Evolutionary conservation across 75 land plant species (phyloP), one percentile per base, ranked within the genome.

Genomic region (Cunninghamia lanceolata): DNA sequence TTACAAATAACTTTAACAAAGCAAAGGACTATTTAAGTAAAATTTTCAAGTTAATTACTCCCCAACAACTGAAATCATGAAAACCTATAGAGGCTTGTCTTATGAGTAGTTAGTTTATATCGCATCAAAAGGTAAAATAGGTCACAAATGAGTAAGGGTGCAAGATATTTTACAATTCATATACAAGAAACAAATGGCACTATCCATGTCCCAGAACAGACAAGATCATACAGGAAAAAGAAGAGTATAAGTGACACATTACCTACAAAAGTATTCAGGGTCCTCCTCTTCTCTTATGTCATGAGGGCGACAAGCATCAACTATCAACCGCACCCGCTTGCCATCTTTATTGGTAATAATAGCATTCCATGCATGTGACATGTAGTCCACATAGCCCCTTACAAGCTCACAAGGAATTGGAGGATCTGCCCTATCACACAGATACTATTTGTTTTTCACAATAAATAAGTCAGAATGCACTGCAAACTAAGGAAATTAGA

Each of bases 291-390:
- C 97, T 70, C 99, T 82, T 74, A 95, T 98, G 75, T 98, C 97
- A 85, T 91, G 87, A 39, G 99, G 99, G 89, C 88, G 92, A 85
- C 99, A 98, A 46, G 96, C 91, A 94, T 98, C 99, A 46, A 98
- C 99, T 71, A 96, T 39, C 94, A 94, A 93, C 38, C 99, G 93
- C 46, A 91, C 89, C 86, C 87, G 90, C 63, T 85, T 81, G 81
- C 88, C 88, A 43, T 87, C 89, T 86, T 82, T 92, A 83, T 89
- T 91, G 15, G 94, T 82, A 38, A 92, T 85, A 89, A 98, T 82
- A 4, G 88, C 88, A 89, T 98, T 98, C 99, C 99, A 98, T 14
- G 99, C 99, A 93, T 98, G 99, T 73, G 99, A 96, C 88, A 87
- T 86, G 79, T 94, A 98, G 89, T 96, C 99, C 85, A 96, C 54